Conservation (phyloP, 768 basidiomycete genomes). For the Calocybe indica region DNA sequence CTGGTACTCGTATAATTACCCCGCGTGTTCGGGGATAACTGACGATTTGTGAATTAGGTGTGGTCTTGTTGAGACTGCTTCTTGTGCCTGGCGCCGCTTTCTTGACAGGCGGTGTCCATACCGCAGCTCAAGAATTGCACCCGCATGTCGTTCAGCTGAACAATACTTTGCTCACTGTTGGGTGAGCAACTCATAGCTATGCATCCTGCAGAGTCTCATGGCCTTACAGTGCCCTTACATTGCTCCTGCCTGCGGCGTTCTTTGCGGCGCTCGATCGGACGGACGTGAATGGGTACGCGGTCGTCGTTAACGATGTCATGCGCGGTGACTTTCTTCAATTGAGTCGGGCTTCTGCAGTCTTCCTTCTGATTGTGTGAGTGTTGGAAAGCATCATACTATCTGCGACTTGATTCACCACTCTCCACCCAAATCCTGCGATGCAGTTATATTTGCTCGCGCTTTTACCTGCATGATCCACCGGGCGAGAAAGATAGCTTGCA, state of each 20-base stretch:
- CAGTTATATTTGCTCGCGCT: slow-evolving; percentile 60
- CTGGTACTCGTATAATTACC: too few species aligned
- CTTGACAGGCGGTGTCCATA: slow-evolving; percentile 63
- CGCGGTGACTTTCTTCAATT: slow-evolving; percentile 47
- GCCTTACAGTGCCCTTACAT: slow-evolving; percentile 45
- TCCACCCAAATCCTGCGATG: background rate
- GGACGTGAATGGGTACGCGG: slow-evolving; percentile 7
- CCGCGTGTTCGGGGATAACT: too few species aligned
- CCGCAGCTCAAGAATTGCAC: slow-evolving; percentile 63
- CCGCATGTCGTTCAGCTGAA: slow-evolving; percentile 63
- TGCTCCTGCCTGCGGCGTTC: slow-evolving; percentile 60
- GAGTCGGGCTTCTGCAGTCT: slow-evolving; percentile 58
- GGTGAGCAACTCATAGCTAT: slow-evolving; percentile 29
- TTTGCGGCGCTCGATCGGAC: slow-evolving; percentile 48
- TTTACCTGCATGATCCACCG: slow-evolving; percentile 67
- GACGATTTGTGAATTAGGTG: slow-evolving; percentile 31
- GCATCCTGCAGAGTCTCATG: background rate
- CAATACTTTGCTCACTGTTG: slow-evolving; percentile 61
- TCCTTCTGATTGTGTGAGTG: slow-evolving; percentile 54
- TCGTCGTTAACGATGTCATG: slow-evolving; percentile 34
- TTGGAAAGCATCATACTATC: background rate
- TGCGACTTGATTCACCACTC: background rate
- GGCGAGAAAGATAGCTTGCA: slow-evolving; percentile 43
- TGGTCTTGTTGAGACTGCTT: slow-evolving; percentile 67
- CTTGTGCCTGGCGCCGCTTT: slow-evolving; percentile 68